phyloP scores from a whole-genome alignment of 2,329 filamentous ascomycete species.

The Aureobasidium namibiae region DNA sequence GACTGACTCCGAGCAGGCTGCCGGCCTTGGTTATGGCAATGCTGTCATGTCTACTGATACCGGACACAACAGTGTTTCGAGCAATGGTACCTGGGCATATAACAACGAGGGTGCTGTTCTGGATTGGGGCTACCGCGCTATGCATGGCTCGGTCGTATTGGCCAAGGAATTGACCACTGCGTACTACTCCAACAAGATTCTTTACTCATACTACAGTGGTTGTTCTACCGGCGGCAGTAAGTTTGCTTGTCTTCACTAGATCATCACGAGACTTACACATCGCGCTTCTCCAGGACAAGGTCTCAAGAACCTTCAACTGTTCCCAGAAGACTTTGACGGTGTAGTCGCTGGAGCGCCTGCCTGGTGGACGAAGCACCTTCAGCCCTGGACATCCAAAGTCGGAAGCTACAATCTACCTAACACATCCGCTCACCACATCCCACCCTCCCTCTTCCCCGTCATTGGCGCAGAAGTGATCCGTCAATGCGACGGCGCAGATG shows the following conservation, averaged over 20 bases:
- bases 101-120: constrained; percentile 28
- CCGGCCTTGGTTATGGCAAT: constrained; percentile 33
- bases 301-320: constrained; percentile 45
- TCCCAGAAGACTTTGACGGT: constrained; percentile 51
- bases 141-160: constrained; percentile 43
- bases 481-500: constrained; percentile 47
- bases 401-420: constrained; percentile 42
- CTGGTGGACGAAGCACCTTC: constrained; percentile 44
- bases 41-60: constrained; percentile 39
- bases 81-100: constrained; percentile 31
- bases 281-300: constrained; percentile 34
- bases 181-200: constrained; percentile 39
- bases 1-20: not conserved
- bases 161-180: constrained; percentile 40
- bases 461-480: constrained; percentile 38
- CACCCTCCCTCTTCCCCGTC: constrained; percentile 33
- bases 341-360: constrained; percentile 45
- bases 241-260: not conserved
- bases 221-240: constrained; percentile 51
- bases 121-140: constrained; percentile 33
- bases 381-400: constrained; percentile 37
- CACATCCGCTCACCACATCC: constrained; percentile 38
- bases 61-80: constrained; percentile 33
- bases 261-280: not conserved
- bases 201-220: constrained; percentile 48